phyloP scores from a whole-genome alignment of 1,139 yeast species.

The Candida tetrigidarum region DNA sequence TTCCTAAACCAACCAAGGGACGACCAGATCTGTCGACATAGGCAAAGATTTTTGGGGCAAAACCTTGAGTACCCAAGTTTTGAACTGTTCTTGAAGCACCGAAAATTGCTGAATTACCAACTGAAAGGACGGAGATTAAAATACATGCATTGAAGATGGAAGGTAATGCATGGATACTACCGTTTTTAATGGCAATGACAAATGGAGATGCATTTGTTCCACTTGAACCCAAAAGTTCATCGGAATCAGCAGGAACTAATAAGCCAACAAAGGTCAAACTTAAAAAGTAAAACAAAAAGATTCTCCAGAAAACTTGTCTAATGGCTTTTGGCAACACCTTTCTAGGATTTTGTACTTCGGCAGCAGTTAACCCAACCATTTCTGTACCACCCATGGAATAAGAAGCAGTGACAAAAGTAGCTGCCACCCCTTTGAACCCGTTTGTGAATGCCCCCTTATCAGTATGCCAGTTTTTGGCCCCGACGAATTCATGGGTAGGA shows the following conservation, averaged over 20 bases:
- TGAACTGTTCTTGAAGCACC: slow-evolving; percentile 48
- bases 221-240: slow-evolving; percentile 33
- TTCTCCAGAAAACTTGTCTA: slow-evolving; percentile 49
- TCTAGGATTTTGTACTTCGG: slow-evolving; percentile 39
- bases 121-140: slow-evolving; percentile 44
- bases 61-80: slow-evolving; percentile 45
- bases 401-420: slow-evolving; percentile 47
- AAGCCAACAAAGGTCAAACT: slow-evolving; percentile 44
- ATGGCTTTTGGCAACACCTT: slow-evolving; percentile 45
- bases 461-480: slow-evolving; percentile 59
- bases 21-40: slow-evolving; percentile 47
- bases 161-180: slow-evolving; percentile 51
- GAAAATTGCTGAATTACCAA: slow-evolving; percentile 50
- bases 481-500: slow-evolving; percentile 63
- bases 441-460: slow-evolving; percentile 57
- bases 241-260: slow-evolving; percentile 38
- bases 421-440: slow-evolving; percentile 48
- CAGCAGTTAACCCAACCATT: slow-evolving; percentile 52
- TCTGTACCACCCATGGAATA: slow-evolving; percentile 50
- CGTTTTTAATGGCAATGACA: slow-evolving; percentile 58
- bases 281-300: slow-evolving; percentile 43
- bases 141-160: slow-evolving; percentile 49
- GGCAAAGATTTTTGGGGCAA: slow-evolving; percentile 39
- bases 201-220: slow-evolving; percentile 54
- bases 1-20: slow-evolving; percentile 42